A percentile compares a stretch with the other conserved stretches of the same genome.
Conservation (phyloP, 2,329 filamentous ascomycete genomes). For the Stenocarpella maydis region DNA sequence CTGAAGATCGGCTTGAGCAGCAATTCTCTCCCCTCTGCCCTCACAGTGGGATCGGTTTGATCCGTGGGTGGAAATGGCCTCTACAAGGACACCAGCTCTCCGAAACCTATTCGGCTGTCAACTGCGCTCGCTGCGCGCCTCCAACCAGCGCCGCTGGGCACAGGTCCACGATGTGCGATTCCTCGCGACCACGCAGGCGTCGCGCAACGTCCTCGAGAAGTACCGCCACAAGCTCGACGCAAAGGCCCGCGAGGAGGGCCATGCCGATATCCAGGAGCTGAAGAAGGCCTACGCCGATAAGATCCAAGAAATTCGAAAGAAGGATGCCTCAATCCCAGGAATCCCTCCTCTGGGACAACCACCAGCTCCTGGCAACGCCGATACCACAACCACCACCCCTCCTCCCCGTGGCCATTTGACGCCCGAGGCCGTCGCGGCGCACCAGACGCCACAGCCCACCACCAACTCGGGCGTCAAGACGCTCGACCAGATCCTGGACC, state of each 20-base stretch:
- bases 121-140: constrained; percentile 44
- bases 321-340: constrained; percentile 63
- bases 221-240: constrained; percentile 85
- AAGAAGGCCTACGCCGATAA: constrained; percentile 86
- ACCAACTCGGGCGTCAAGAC: constrained; percentile 49
- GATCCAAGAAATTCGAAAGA: constrained; percentile 75
- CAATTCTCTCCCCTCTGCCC: background rate
- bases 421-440: constrained; percentile 45
- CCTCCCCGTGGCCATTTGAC: constrained; percentile 31
- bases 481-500: constrained; percentile 70
- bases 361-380: background rate
- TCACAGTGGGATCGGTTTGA: background rate
- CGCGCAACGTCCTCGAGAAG: constrained; percentile 77
- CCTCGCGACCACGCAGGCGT: constrained; percentile 78
- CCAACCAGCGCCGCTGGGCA: constrained; percentile 82
- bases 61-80: constrained; percentile 53
- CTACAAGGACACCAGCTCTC: constrained; percentile 55
- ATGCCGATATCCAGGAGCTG: constrained; percentile 75
- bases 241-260: constrained; percentile 77
- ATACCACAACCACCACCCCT: constrained; percentile 34
- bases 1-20: background rate
- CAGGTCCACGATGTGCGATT: constrained; percentile 93
- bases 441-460: constrained; percentile 37
- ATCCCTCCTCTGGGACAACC: constrained; percentile 29
- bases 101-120: constrained; percentile 53